phyloP scores from a whole-genome alignment of 352 stramenopile genomes.

The Albugo candida region DNA sequence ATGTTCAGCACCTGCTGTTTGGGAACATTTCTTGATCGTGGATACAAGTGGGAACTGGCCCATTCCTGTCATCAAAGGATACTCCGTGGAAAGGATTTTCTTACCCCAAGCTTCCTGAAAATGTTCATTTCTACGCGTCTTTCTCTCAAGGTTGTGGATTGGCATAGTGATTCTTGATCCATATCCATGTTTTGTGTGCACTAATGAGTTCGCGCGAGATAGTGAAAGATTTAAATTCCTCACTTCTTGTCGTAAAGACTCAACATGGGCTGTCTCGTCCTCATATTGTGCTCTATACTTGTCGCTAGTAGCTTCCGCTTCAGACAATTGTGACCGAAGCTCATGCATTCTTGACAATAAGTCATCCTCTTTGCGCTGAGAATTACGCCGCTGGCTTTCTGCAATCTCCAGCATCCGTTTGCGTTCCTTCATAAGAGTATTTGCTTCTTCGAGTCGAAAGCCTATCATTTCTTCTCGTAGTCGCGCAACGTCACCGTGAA shows the following conservation, averaged over 20 bases:
- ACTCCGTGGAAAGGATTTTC: no score
- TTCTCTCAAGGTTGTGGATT: no score
- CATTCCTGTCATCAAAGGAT: no score
- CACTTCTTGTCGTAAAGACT: slow-evolving; percentile 46
- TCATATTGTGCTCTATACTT: slow-evolving; percentile 57
- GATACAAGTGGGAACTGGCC: no score
- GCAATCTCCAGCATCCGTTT: slow-evolving; percentile 26
- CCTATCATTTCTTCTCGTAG: no score
- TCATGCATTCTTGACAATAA: slow-evolving; percentile 24
- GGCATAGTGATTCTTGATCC: no score
- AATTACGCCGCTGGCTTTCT: slow-evolving; percentile 29
- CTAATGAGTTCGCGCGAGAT: slow-evolving; percentile 29
- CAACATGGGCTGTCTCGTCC: slow-evolving; percentile 53
- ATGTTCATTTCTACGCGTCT: no score
- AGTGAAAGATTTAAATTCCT: slow-evolving; percentile 36
- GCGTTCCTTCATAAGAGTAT: slow-evolving; percentile 24
- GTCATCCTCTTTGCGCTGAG: slow-evolving; percentile 38
- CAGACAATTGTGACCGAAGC: slow-evolving; percentile 21
- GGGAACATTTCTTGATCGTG: no score
- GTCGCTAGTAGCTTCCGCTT: slow-evolving; percentile 26
- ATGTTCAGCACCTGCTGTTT: no score
- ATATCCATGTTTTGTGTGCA: slow-evolving; percentile 19
- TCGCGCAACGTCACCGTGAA: no score
- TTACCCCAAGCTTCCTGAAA: no score
- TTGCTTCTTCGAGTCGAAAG: slow-evolving; percentile 14